phyloP scores from a whole-genome alignment of 192 early-diverging fungal species.

The Chytriomyces hyalinus region DNA sequence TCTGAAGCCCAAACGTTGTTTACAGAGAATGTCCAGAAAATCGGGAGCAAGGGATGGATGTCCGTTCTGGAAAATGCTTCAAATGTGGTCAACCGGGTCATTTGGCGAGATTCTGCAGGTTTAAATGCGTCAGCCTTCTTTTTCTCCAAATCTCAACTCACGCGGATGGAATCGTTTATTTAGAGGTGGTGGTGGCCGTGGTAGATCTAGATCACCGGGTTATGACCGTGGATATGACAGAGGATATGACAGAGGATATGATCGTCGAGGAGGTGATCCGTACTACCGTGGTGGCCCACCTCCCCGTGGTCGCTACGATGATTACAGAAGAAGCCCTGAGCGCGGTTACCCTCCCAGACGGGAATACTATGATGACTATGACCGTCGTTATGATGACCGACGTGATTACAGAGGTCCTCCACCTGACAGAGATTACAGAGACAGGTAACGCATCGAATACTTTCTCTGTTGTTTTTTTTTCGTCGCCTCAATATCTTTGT shows the following conservation, averaged over 20 bases:
- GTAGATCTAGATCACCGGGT: conserved; percentile 39
- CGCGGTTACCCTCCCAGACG: conserved; percentile 4
- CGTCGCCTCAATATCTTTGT: background rate
- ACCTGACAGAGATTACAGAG: background rate
- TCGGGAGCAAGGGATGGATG: conserved; percentile 56
- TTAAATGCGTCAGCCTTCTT: conserved; percentile 2
- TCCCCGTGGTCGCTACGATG: conserved; percentile 10
- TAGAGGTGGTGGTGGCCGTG: conserved; percentile 25
- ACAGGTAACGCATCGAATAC: background rate
- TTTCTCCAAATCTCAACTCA: conserved; percentile 2
- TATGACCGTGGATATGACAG: conserved; percentile 26
- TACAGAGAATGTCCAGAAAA: conserved; percentile 56
- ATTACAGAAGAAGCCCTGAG: conserved; percentile 21
- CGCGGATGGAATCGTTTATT: conserved; percentile 5
- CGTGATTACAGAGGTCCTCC: background rate
- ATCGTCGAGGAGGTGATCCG: conserved; percentile 15
- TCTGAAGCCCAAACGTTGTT: background rate
- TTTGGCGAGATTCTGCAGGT: conserved; percentile 59
- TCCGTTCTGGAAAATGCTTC: conserved; percentile 61
- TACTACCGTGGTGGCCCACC: conserved; percentile 29
- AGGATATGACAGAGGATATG: conserved; percentile 14
- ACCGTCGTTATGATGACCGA: conserved; percentile 3
- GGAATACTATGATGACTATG: background rate
- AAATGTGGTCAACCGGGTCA: conserved; percentile 58
- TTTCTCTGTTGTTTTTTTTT: background rate